Base-by-base conservation (phyloP, 768 basidiomycete genomes). In the Leccinum variicolor region DNA sequence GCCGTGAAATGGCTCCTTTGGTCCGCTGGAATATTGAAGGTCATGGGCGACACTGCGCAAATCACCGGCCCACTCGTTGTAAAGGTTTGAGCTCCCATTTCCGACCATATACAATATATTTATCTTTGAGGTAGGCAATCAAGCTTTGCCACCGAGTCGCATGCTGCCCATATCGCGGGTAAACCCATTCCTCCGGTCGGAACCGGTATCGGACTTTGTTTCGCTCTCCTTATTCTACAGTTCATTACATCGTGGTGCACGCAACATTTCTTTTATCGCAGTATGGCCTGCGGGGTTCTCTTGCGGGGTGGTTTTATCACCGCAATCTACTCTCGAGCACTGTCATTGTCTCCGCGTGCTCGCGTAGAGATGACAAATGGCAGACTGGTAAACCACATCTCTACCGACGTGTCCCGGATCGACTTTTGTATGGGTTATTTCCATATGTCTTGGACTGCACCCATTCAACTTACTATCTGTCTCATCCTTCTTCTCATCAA, bases 391-490 rank as follows among this genome's bases (percentile, higher is more conserved):
- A 36, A 36, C 15, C 34, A 36, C 34, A 3, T 36, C 59, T 93
- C 91, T 5, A 92, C 90, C 1, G 93, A 94, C 67, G 85, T 95
- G 21, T 93, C 90, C 28, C 83, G 94, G 19, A 90, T 98, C 68
- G 94, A 98, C 69, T 97, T 94, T 63, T 89, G 87, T 64, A 79
- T 83, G 64, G 79, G 86, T 19, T 90, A 87, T 75, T 89, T 92
- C 72, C 90, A 92, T 64, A 86, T 93, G 15, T 34, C 34, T 34
- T 34, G 34, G 34, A 7, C 34, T 34, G 10, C 34, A 11, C 34
- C 34, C 15, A 84, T 94, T 48, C 90, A 92, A 68, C 80, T 94
- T 74, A 68, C 76, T 17, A 84, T 95, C 49, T 93, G 90, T 69
- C 79, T 94, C 8, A 73, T 84, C 50, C 80, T 94, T 19, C 81